Evolutionary conservation across 2,329 filamentous ascomycete genomes (phyloP).

Genomic region (Fusarium foetens): DNA sequence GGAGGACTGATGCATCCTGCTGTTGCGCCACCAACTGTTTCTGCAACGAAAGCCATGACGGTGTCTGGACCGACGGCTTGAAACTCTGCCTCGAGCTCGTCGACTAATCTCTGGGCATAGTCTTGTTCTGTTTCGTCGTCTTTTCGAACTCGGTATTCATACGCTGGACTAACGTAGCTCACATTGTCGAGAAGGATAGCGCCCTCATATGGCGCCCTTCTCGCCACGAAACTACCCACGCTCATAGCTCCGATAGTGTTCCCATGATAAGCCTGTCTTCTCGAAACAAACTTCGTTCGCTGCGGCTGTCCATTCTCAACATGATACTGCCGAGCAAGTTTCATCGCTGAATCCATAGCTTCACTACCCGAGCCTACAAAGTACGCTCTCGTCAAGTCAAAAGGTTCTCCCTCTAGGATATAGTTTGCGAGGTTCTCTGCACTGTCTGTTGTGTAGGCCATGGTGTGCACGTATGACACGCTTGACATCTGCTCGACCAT

Average conservation of each 20-base stretch:
- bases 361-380: constrained; percentile 50
- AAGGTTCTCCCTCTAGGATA: constrained; percentile 52
- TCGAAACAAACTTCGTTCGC: constrained; percentile 53
- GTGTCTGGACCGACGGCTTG: constrained; percentile 69
- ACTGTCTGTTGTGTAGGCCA: constrained; percentile 61
- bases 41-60: constrained; percentile 77
- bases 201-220: constrained; percentile 68
- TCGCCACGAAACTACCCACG: constrained; percentile 68
- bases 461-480: constrained; percentile 57
- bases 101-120: constrained; percentile 69
- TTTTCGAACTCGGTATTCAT: constrained; percentile 68
- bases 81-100: constrained; percentile 76
- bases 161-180: constrained; percentile 73
- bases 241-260: constrained; percentile 71
- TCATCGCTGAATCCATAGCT: constrained; percentile 60
- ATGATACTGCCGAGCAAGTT: constrained; percentile 61
- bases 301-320: constrained; percentile 52
- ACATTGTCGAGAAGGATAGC: constrained; percentile 54
- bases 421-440: constrained; percentile 51
- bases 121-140: constrained; percentile 63
- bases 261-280: constrained; percentile 59
- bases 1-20: constrained; percentile 75
- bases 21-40: constrained; percentile 75
- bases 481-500: constrained; percentile 68
- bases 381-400: constrained; percentile 52